A percentile compares a stretch with the other conserved stretches of the same genome.
phyloP scores from a whole-genome alignment of 345 rosid species.

The Rhodamnia rubescens region DNA sequence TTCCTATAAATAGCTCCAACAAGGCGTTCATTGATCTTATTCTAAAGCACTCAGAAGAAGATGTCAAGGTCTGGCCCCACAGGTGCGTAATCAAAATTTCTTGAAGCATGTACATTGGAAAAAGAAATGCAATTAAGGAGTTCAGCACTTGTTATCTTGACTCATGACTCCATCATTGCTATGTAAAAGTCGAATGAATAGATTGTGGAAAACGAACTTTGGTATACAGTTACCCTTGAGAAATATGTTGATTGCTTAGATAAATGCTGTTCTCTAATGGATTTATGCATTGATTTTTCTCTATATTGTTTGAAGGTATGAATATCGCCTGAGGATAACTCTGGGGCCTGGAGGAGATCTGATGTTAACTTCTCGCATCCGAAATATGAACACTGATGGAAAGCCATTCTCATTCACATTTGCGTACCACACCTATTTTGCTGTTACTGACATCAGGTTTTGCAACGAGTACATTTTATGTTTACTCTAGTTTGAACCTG shows the following conservation, averaged over 20 bases:
- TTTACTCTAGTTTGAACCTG: not conserved
- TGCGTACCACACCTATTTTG: constrained; percentile 49
- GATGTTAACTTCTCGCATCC: constrained; percentile 48
- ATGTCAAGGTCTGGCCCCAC: constrained; percentile 75
- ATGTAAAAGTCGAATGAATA: not conserved
- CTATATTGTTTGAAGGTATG: constrained; percentile 20
- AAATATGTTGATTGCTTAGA: not conserved
- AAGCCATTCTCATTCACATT: constrained; percentile 51
- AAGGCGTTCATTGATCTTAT: constrained; percentile 62
- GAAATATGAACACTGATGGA: constrained; percentile 48
- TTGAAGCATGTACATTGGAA: not conserved
- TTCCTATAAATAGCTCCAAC: constrained; percentile 18
- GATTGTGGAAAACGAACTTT: not conserved
- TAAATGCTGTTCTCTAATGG: not conserved
- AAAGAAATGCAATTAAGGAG: not conserved
- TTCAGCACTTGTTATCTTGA: not conserved
- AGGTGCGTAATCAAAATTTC: constrained; percentile 27
- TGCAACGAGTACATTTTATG: not conserved
- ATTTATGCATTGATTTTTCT: not conserved
- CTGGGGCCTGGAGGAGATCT: constrained; percentile 50
- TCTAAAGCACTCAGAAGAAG: constrained; percentile 51
- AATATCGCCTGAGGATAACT: constrained; percentile 44
- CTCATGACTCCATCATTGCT: not conserved
- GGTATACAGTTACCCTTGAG: not conserved
- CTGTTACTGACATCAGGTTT: constrained; percentile 51